Base-by-base conservation (phyloP, 2,329 filamentous ascomycete genomes). In the Hypoxylon sp. region DNA sequence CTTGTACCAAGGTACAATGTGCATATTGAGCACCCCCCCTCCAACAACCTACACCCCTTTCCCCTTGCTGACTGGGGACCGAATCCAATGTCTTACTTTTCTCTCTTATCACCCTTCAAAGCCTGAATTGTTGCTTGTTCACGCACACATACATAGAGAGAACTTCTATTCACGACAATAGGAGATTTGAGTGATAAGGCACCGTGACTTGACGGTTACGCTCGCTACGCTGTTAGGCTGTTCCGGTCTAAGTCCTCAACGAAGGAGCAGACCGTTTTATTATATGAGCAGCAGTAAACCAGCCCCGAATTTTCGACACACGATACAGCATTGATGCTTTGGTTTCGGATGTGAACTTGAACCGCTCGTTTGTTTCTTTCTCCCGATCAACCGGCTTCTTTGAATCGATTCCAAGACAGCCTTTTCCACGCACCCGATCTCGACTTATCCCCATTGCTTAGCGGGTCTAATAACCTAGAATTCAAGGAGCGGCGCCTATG, bases 281-380 rank as follows among this genome's bases (percentile, higher is more conserved):
- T 49, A 49, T 38, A 45, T 19, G 34, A 17, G 60, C 30, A 46
- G 36, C 36, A 65, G 23, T 19, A 52, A 50, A 34, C 25, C 50
- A 58, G 25, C 23, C 41, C 45, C 53, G 43, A 52, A 38, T 46
- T 48, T 41, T 69, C 51, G 63, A 63, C 36, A 67, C 43, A 34
- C 51, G 63, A 63, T 30, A 67, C 48, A 23, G 67, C 67, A 67
- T 70, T 66, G 57, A 70, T 70, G 67, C 30, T 67, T 70, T 65
- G 63, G 68, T 71, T 68, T 75, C 70, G 72, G 69, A 71, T 73
- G 62, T 69, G 60, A 73, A 70, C 63, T 74, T 60, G 62, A 73
- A 30, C 65, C 51, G 53, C 51, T 65, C 56, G 57, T 68, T 72
- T 68, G 61, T 69, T 58, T 70, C 65, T 73, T 68, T 70, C 59